Percentiles rank a stretch among this genome's conserved stretches.
Conservation (phyloP, 2,329 filamentous ascomycete species). For the Aspergillus sp. region DNA sequence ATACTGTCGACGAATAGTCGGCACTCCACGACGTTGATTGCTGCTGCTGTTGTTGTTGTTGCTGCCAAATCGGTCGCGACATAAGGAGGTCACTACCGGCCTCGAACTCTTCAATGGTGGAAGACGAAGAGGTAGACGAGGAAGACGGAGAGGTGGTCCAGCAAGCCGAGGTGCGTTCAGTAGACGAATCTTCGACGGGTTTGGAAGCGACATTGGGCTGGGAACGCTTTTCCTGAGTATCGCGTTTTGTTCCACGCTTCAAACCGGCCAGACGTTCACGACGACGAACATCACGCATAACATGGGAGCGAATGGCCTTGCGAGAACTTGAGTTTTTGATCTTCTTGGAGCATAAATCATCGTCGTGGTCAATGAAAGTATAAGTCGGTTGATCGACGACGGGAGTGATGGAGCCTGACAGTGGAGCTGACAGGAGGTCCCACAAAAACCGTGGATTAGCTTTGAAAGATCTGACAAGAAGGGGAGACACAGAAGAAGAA, state of each 20-base stretch:
- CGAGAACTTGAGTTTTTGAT: conserved; percentile 33
- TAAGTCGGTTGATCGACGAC: conserved; percentile 25
- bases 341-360: conserved; percentile 30
- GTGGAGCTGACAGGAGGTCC: conserved; percentile 7
- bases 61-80: conserved; percentile 6
- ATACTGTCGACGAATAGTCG: no score
- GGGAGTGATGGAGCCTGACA: conserved; percentile 12
- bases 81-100: no score
- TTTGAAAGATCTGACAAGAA: not conserved
- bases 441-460: not conserved
- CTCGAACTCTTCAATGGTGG: no score
- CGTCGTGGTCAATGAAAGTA: conserved; percentile 36
- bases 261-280: conserved; percentile 32
- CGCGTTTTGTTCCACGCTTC: conserved; percentile 28
- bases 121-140: conserved; percentile 2
- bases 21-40: no score
- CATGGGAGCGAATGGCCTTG: conserved; percentile 36
- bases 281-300: conserved; percentile 37
- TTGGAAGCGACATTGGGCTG: conserved; percentile 5
- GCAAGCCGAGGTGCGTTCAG: conserved; percentile 9
- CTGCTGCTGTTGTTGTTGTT: not conserved
- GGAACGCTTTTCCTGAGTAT: conserved; percentile 4
- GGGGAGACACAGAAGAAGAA: not conserved
- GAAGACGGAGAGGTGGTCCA: conserved; percentile 9
- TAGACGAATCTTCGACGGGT: conserved; percentile 2